A percentile compares a stretch with the other conserved stretches of the same genome.
Conservation (phyloP, 2,329 filamentous ascomycete species). For the Colletotrichum limetticola region DNA sequence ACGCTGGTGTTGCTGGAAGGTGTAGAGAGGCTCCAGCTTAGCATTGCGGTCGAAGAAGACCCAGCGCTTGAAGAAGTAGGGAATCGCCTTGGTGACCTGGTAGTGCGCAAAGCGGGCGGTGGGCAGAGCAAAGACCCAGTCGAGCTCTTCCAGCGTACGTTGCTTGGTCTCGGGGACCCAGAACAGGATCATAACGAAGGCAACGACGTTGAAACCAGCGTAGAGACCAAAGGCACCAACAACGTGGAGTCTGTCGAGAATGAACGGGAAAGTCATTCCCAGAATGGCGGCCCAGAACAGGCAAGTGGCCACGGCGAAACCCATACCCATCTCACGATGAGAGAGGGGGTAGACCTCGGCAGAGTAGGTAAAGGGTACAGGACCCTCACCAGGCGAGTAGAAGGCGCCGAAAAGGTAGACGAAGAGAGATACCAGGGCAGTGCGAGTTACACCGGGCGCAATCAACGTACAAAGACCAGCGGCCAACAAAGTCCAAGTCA, state of each 20-base stretch:
- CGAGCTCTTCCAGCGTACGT: conserved; percentile 59
- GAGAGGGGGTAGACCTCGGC: conserved; percentile 78
- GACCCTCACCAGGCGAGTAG: conserved; percentile 62
- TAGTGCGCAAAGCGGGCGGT: conserved; percentile 46
- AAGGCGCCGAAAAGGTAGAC: conserved; percentile 43
- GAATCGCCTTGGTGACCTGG: conserved; percentile 46
- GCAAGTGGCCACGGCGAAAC: conserved; percentile 74
- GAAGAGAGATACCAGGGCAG: conserved; percentile 62
- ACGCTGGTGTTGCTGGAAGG: conserved; percentile 42
- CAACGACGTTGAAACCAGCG: conserved; percentile 64
- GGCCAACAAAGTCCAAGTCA: conserved; percentile 68
- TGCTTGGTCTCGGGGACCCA: conserved; percentile 70
- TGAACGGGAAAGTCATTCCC: conserved; percentile 71
- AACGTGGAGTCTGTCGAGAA: conserved; percentile 57
- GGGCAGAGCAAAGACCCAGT: conserved; percentile 50
- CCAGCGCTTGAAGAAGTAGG: conserved; percentile 45
- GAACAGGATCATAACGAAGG: conserved; percentile 66
- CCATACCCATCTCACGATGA: conserved; percentile 78
- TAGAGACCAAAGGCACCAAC: conserved; percentile 61
- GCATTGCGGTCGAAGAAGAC: conserved; percentile 44
- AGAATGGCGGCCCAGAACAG: conserved; percentile 69
- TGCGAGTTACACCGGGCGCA: conserved; percentile 36
- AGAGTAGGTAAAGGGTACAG: conserved; percentile 75
- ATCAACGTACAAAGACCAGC: conserved; percentile 67
- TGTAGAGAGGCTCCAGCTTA: conserved; percentile 54